phyloP scores from a whole-genome alignment of 2,329 filamentous ascomycete species.

The Exophiala viscosa region DNA sequence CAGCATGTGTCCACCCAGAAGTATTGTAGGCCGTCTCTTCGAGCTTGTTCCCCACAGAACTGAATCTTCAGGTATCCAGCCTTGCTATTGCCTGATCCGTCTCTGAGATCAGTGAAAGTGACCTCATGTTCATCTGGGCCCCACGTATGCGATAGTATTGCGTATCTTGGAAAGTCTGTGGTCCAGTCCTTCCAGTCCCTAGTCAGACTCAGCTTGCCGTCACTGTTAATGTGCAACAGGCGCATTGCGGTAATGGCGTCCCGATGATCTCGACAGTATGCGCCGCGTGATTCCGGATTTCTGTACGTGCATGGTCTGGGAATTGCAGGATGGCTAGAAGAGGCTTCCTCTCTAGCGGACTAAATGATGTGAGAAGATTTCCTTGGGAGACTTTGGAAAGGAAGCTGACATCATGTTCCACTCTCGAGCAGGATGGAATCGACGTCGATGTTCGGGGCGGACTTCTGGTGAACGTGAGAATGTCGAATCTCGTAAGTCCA shows the following conservation, averaged over 20 bases:
- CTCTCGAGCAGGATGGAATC: too few species aligned
- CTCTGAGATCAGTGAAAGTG: neutral
- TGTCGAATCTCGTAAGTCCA: too few species aligned
- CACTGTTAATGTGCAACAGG: conserved; percentile 5
- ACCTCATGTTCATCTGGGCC: conserved; percentile 8
- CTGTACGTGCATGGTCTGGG: too few species aligned
- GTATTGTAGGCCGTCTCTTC: conserved; percentile 17
- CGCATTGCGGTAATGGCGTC: conserved; percentile 5
- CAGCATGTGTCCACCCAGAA: conserved; percentile 7
- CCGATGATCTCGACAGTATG: neutral
- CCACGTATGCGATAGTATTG: conserved; percentile 12
- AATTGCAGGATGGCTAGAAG: too few species aligned
- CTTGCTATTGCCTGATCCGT: conserved; percentile 2
- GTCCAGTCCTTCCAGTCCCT: neutral
- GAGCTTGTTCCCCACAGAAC: conserved; percentile 5
- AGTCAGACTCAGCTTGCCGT: conserved; percentile 5
- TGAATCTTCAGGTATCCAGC: conserved; percentile 5
- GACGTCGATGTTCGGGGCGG: too few species aligned
- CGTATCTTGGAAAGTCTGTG: conserved; percentile 10
- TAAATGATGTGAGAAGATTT: too few species aligned
- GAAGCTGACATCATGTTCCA: too few species aligned
- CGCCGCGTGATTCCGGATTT: too few species aligned
- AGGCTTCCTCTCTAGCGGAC: too few species aligned
- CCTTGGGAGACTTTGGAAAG: too few species aligned
- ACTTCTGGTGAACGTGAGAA: too few species aligned